phyloP scores from a whole-genome alignment of 1,284 basidiomycete species.

The Tilletiaria anomala region DNA sequence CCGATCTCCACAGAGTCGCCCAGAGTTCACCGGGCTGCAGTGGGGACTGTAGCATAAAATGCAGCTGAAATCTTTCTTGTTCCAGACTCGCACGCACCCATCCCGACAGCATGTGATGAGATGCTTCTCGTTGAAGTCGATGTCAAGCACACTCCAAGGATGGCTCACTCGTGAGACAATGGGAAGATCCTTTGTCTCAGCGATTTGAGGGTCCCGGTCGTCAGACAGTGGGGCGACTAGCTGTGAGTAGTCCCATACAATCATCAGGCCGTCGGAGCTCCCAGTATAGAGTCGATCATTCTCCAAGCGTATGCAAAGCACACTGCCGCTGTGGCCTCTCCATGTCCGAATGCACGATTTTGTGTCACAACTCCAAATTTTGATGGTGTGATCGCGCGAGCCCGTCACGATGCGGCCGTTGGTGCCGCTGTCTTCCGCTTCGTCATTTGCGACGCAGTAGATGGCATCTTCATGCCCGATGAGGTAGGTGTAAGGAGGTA shows the following conservation, averaged over 20 bases:
- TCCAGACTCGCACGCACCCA: background rate
- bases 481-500: too few species aligned
- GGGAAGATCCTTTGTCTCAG: too few species aligned
- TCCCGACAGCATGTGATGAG: background rate
- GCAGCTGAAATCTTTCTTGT: too few species aligned
- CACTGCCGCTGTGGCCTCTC: background rate
- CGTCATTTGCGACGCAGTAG: too few species aligned
- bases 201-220: background rate
- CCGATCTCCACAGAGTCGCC: too few species aligned
- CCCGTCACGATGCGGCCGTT: background rate
- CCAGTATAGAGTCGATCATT: background rate
- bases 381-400: background rate
- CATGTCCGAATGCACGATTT: background rate
- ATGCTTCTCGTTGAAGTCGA: background rate
- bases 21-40: too few species aligned
- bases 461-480: too few species aligned
- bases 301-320: background rate
- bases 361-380: background rate
- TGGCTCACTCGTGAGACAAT: too few species aligned
- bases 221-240: background rate
- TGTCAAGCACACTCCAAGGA: background rate
- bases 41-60: too few species aligned
- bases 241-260: background rate
- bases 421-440: too few species aligned
- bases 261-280: background rate